These are phyloP conservation scores for Boletus vermiculosoides DNA, from an alignment of 768 basidiomycete genomes.

Conservation along the genomic window DNA sequence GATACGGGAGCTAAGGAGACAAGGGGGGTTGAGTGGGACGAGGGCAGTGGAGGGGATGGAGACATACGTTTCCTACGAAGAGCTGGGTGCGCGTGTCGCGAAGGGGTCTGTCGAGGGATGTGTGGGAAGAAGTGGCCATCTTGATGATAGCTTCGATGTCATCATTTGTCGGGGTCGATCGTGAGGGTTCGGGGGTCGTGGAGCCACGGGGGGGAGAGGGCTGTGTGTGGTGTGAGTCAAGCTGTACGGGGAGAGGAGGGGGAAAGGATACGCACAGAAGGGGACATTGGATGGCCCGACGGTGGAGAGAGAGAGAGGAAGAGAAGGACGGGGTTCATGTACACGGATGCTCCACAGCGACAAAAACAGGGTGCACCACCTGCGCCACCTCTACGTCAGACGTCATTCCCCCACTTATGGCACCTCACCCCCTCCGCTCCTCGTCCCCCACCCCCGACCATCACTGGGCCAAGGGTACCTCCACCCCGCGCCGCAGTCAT, in stretches of 20 bases:
- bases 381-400: constrained; percentile 35
- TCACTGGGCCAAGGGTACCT: not conserved
- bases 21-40: not conserved
- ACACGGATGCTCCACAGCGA: constrained; percentile 36
- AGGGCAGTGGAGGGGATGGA: not conserved
- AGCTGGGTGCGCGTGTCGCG: constrained; percentile 92
- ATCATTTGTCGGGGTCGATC: constrained; percentile 58
- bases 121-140: constrained; percentile 76
- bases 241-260: fast-evolving
- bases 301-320: constrained; percentile 4
- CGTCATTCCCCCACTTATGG: constrained; percentile 29
- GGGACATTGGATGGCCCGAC: constrained; percentile 15
- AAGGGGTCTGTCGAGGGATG: constrained; percentile 49
- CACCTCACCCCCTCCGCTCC: not conserved
- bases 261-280: constrained; percentile 4
- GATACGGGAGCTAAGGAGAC: constrained; percentile 77
- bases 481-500: not conserved
- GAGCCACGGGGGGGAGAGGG: not conserved
- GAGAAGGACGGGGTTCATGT: constrained; percentile 21
- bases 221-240: constrained; percentile 10
- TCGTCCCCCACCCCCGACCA: not conserved
- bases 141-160: constrained; percentile 93
- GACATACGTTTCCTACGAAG: constrained; percentile 90
- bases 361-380: constrained; percentile 36
- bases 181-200: constrained; percentile 8